Evolutionary conservation across 495 filamentous ascomycete genomes (phyloP), one percentile per base, ranked within the genome.

Genomic region (Beverwykella pulmonaria): DNA sequence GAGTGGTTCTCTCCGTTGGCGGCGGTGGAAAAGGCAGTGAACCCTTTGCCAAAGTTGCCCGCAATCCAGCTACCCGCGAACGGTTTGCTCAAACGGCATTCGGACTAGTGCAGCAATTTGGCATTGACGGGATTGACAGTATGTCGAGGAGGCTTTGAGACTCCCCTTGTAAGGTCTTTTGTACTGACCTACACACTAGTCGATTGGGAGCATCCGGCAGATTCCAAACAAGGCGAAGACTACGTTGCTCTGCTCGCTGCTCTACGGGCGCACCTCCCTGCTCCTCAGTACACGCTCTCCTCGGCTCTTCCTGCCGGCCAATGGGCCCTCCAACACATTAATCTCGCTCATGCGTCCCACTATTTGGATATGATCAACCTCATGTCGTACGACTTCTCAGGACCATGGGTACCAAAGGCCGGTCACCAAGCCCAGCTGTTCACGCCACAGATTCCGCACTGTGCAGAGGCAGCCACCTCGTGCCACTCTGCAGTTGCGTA

Each of bases 51-150:
- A 75, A 82, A 46, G 90, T 93, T 41, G 89, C 92, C 44, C 81
- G 82, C 23, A 85, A 82, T 75, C 78, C 81, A 23, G 74, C 82
- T 20, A 75, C 82, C 1, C 78, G 89, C 60, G 86, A 91, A 63
- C 88, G 80, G 56, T 94, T 96, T 78, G 90, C 85, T 14, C 82
- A 82, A 34, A 88, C 87, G n/a, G 89, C 88, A 9, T 83, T 83
- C 55, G 84, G 82, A 20, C 76, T 96, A 63, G 86, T 93, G 8
- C 85, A 92, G 61, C 81, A 87, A 44, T 93, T 88, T 50, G 88
- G 86, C 1, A 79, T 97, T 1, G 91, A 97, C 76, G 92, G 92
- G 2, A 88, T 97, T 65, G 92, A 97, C 75, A 86, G 92, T 96
- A 80, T 71, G 80, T 74, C 48, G 15, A 54, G 1, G 23, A 49